Conservation (phyloP, 2,329 filamentous ascomycete species). For the Neonectria coccinea region DNA sequence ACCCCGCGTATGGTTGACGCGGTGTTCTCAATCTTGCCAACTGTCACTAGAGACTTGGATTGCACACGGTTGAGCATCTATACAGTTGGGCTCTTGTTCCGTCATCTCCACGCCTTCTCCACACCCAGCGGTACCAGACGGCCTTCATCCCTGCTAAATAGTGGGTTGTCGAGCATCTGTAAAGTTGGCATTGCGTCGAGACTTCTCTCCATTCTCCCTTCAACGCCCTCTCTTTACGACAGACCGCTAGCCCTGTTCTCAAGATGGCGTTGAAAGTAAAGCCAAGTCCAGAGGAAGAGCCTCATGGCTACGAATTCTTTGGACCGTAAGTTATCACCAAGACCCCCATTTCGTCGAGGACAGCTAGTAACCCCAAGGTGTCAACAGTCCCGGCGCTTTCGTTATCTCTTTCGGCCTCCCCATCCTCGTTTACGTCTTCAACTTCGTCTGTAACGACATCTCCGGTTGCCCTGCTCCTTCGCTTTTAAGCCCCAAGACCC, state of each 20-base stretch:
- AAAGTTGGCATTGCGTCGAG: conserved; percentile 7
- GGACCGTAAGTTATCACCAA: conserved; percentile 59
- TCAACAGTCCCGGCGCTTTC: conserved; percentile 76
- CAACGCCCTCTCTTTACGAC: conserved; percentile 20
- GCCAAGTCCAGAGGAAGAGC: conserved; percentile 39
- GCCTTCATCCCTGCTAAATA: background rate
- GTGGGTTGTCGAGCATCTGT: conserved; percentile 9
- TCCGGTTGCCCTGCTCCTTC: conserved; percentile 91
- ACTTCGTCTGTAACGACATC: conserved; percentile 92
- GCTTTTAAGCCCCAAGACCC: conserved; percentile 76
- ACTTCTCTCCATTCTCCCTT: conserved; percentile 7
- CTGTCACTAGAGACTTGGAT: background rate
- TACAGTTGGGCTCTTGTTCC: conserved; percentile 6
- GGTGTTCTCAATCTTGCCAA: conserved; percentile 22
- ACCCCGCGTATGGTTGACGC: conserved; percentile 24
- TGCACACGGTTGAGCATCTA: background rate
- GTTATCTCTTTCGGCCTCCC: conserved; percentile 85
- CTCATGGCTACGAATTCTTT: conserved; percentile 64
- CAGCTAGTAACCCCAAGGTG: conserved; percentile 21
- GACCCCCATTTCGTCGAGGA: background rate
- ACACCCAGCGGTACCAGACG: background rate
- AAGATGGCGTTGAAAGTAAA: conserved; percentile 51
- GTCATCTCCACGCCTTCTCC: conserved; percentile 16
- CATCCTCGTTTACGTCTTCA: conserved; percentile 79
- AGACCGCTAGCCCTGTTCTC: conserved; percentile 10